Conservation (phyloP, 1,139 yeast species). For the Candida sojae region DNA sequence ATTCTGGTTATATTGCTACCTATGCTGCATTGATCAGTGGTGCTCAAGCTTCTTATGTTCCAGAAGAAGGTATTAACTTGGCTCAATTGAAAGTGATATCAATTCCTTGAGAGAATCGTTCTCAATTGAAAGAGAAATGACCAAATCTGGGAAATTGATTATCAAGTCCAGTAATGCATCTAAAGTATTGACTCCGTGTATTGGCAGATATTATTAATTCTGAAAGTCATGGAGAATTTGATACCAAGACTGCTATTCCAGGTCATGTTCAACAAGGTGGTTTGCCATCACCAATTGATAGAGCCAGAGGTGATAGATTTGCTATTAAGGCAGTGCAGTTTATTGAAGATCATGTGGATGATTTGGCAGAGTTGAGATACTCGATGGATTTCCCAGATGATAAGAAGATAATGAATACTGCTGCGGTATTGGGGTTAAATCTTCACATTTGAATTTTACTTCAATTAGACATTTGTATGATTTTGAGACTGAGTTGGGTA, state of each 20-base stretch:
- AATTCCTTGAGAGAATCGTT: constrained; percentile 56
- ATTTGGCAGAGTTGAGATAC: constrained; percentile 25
- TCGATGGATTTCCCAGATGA: constrained; percentile 33
- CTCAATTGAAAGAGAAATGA: constrained; percentile 58
- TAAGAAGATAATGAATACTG: constrained; percentile 52
- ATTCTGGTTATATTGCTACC: constrained; percentile 77
- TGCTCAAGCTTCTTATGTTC: constrained; percentile 74
- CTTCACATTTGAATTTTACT: constrained; percentile 74
- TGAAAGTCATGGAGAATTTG: constrained; percentile 75
- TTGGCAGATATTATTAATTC: constrained; percentile 81
- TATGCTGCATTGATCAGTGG: constrained; percentile 70
- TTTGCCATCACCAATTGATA: constrained; percentile 90
- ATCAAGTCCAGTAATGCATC: constrained; percentile 88
- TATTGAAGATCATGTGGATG: constrained; percentile 54
- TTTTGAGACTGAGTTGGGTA: constrained; percentile 75
- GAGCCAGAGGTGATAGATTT: constrained; percentile 87
- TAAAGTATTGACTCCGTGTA: constrained; percentile 75
- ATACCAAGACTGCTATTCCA: constrained; percentile 93
- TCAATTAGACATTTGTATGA: constrained; percentile 78
- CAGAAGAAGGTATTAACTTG: constrained; percentile 66
- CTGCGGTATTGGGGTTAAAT: constrained; percentile 80
- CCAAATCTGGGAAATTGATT: constrained; percentile 77
- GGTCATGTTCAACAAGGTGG: constrained; percentile 99
- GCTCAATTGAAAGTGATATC: constrained; percentile 62
- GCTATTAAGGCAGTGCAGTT: constrained; percentile 88